A percentile compares a stretch with the other conserved stretches of the same genome.
These are phyloP conservation scores for Pilobolus umbonatus DNA, from an alignment of 192 early-diverging fungal genomes.

Conservation along the genomic window DNA sequence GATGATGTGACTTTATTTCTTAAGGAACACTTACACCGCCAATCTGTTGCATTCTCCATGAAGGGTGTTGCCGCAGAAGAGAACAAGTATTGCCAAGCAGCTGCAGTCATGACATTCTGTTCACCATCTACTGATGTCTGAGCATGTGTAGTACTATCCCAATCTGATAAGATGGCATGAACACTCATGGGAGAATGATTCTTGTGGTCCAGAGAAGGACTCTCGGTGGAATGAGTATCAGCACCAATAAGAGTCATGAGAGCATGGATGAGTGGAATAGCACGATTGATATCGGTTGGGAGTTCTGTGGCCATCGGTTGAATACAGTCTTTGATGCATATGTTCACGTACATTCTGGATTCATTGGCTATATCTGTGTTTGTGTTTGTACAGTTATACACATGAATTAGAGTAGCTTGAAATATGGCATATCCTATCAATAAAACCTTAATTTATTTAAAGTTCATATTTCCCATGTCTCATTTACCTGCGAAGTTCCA, in stretches of 20 bases:
- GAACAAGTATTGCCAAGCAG: conserved; percentile 16
- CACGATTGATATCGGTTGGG: neutral
- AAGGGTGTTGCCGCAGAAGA: conserved; percentile 14
- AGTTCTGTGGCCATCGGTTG: conserved; percentile 4
- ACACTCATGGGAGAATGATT: conserved; percentile 6
- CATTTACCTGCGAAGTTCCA: conserved; percentile 28
- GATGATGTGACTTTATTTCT: neutral
- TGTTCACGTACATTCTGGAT: conserved; percentile 12
- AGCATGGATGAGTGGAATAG: neutral
- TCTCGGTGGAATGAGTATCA: neutral
- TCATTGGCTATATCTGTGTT: conserved; percentile 13
- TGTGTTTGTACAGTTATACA: conserved; percentile 21
- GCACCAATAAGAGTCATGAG: conserved; percentile 7
- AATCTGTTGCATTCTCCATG: conserved; percentile 6
- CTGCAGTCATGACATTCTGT: neutral
- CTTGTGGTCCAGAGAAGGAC: neutral
- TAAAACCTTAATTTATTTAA: neutral
- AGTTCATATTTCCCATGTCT: neutral
- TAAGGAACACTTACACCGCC: neutral
- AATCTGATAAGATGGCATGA: conserved; percentile 7
- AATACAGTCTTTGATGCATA: conserved; percentile 20
- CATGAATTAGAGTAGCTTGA: conserved; percentile 27
- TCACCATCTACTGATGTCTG: neutral
- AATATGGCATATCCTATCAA: conserved; percentile 18
- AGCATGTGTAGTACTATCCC: neutral